These are phyloP conservation scores for Clohesyomyces aquaticus DNA, from an alignment of 495 filamentous ascomycete species.

Conservation along the genomic window DNA sequence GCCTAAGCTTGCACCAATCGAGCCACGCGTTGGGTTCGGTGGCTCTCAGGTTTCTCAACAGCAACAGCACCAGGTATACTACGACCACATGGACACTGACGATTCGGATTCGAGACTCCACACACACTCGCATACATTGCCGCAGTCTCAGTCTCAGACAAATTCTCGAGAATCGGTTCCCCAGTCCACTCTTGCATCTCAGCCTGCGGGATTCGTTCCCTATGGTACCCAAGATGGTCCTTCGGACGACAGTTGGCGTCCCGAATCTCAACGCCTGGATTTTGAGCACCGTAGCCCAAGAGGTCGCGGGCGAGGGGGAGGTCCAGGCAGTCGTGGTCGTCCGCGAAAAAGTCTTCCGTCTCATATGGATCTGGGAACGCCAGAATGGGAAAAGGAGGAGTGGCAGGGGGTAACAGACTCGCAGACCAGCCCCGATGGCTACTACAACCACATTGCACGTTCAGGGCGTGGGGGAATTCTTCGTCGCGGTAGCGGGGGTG, in stretches of 20 bases:
- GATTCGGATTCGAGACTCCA: constrained; percentile 35
- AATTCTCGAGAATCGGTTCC: constrained; percentile 23
- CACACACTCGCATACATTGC: constrained; percentile 32
- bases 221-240: constrained; percentile 42
- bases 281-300: constrained; percentile 29
- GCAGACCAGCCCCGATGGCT: constrained; percentile 43
- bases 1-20: constrained; percentile 45
- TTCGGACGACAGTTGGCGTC: constrained; percentile 45
- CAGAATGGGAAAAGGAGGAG: constrained; percentile 46
- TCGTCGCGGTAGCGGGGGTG: constrained; percentile 40
- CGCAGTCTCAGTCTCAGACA: constrained; percentile 29
- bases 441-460: constrained; percentile 32
- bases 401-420: constrained; percentile 39
- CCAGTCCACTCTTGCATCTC: constrained; percentile 19
- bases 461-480: constrained; percentile 32
- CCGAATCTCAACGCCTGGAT: constrained; percentile 41
- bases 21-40: constrained; percentile 34
- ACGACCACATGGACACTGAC: constrained; percentile 40
- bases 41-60: constrained; percentile 18
- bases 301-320: constrained; percentile 34
- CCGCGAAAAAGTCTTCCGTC: constrained; percentile 32
- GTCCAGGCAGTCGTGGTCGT: constrained; percentile 43
- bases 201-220: constrained; percentile 31
- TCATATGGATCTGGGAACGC: constrained; percentile 38
- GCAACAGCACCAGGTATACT: constrained; percentile 20